Conservation (phyloP, 164 flowering plant genomes). For the Dillenia suffruticosa region DNA sequence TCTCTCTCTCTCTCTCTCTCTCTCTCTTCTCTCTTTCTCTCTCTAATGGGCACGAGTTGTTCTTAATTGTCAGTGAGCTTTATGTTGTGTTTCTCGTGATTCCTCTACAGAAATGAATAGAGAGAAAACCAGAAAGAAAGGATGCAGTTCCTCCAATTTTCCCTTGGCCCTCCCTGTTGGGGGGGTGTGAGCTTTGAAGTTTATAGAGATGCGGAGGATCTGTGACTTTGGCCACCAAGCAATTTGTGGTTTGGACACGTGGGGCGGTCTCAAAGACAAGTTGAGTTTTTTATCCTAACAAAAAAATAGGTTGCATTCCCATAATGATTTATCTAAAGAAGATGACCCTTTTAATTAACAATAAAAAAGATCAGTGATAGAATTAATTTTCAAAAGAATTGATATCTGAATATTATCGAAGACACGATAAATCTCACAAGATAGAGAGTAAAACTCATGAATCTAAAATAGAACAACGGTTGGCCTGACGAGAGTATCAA, state of each 20-base stretch:
- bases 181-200: not conserved
- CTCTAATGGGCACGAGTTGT: not conserved
- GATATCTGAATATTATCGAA: no score
- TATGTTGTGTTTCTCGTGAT: slow-evolving; percentile 18
- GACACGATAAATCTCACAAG: no score
- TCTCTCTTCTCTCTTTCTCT: not conserved
- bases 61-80: not conserved
- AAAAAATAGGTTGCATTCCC: not conserved
- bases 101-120: no score
- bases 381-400: no score
- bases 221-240: slow-evolving; percentile 12
- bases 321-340: not conserved
- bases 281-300: not conserved
- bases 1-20: slow-evolving; percentile 8
- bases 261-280: slow-evolving; percentile 20
- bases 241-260: slow-evolving; percentile 34
- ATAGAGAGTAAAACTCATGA: no score
- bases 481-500: no score
- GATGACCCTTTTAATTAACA: no score
- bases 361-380: no score
- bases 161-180: not conserved
- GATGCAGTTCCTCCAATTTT: not conserved
- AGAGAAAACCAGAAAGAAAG: slow-evolving; percentile 4
- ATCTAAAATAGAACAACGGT: no score
- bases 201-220: not conserved